These are phyloP conservation scores for Barnettozyma sucrosica DNA, from an alignment of 805 yeast genomes.

Conservation along the genomic window DNA sequence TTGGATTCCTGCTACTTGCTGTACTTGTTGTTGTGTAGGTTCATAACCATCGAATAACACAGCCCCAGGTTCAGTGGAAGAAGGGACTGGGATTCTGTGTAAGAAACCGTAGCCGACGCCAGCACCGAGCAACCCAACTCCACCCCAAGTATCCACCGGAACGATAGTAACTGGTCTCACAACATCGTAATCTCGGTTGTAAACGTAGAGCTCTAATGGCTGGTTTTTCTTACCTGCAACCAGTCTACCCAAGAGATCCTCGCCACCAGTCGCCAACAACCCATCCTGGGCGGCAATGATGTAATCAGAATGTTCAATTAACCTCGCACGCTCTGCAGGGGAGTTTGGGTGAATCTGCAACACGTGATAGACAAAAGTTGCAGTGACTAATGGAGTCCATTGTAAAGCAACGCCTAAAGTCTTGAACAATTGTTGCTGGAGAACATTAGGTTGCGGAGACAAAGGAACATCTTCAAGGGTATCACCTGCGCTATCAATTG, in stretches of 20 bases:
- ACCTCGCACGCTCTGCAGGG: conserved; percentile 80
- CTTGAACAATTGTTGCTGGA: conserved; percentile 35
- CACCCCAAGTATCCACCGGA: conserved; percentile 74
- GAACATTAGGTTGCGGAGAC: conserved; percentile 12
- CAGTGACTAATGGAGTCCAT: conserved; percentile 67
- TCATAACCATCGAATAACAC: conserved; percentile 33
- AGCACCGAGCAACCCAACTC: conserved; percentile 81
- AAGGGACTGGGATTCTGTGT: conserved; percentile 75
- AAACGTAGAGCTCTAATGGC: conserved; percentile 59
- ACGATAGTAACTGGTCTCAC: conserved; percentile 83
- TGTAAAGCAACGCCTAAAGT: conserved; percentile 65
- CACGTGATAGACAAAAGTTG: conserved; percentile 86
- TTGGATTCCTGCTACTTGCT: not conserved
- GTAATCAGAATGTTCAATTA: conserved; percentile 81
- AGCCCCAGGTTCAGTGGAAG: conserved; percentile 35
- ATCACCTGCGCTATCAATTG: conserved; percentile 25
- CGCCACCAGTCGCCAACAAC: conserved; percentile 80
- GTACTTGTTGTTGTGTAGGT: conserved; percentile 1
- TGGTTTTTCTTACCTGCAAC: conserved; percentile 45
- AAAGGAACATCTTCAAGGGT: conserved; percentile 26
- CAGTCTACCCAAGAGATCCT: conserved; percentile 64
- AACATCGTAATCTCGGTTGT: conserved; percentile 81
- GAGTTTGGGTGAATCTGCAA: conserved; percentile 64
- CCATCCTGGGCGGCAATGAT: conserved; percentile 88
- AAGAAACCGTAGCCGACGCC: conserved; percentile 91